phyloP scores from a whole-genome alignment of 768 basidiomycete species.

The Paxillus ammoniavirescens region DNA sequence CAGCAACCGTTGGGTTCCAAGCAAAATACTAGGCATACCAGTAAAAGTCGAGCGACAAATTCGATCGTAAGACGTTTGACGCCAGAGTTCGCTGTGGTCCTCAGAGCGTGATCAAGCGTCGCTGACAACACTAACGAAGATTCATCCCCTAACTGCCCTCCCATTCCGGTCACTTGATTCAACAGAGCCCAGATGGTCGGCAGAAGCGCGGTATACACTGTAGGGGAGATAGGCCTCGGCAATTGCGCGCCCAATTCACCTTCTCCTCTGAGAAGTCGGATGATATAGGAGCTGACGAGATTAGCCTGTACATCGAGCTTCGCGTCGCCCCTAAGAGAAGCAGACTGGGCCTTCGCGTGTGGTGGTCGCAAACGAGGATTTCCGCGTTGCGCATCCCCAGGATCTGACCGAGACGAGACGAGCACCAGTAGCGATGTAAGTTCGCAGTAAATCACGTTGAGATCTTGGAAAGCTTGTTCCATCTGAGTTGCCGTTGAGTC shows the following conservation, averaged over 20 bases:
- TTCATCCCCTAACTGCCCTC: conserved; percentile 12
- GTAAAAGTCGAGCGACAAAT: conserved; percentile 67
- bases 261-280: conserved; percentile 55
- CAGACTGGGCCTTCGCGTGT: conserved; percentile 16
- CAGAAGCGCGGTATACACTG: conserved; percentile 63
- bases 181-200: conserved; percentile 80
- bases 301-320: conserved; percentile 42
- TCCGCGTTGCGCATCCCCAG: conserved; percentile 4
- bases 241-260: conserved; percentile 40
- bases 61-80: conserved; percentile 69
- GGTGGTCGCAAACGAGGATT: conserved; percentile 6
- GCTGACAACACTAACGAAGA: conserved; percentile 43
- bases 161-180: conserved; percentile 39
- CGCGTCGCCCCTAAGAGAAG: conserved; percentile 12
- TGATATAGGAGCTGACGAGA: conserved; percentile 60
- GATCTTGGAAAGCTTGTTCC: conserved; percentile 64
- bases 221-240: conserved; percentile 50
- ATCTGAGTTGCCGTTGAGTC: conserved; percentile 38
- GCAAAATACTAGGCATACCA: conserved; percentile 45
- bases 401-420: conserved; percentile 19
- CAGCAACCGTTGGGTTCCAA: neutral
- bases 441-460: conserved; percentile 79
- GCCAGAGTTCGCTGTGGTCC: conserved; percentile 55
- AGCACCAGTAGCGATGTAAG: conserved; percentile 64
- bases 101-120: conserved; percentile 63